Conservation (phyloP, 1,284 basidiomycete genomes). For the Polyporus tsugae region DNA sequence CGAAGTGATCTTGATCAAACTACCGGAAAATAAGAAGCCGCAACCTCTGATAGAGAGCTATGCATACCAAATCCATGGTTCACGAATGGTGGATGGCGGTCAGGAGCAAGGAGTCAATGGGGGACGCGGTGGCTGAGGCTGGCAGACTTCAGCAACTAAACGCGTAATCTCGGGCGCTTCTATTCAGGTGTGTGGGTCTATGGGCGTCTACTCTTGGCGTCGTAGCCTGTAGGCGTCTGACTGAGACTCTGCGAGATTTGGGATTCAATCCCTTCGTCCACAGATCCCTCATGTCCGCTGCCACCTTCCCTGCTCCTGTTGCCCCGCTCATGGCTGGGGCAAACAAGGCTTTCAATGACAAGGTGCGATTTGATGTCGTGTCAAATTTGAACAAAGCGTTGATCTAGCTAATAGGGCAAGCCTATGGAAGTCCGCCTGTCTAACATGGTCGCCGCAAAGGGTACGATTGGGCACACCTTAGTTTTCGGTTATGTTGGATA, state of each 20-base stretch:
- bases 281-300: conserved; percentile 37
- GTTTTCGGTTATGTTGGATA: conserved; percentile 24
- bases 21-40: conserved; percentile 48
- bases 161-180: conserved; percentile 34
- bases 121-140: conserved; percentile 20
- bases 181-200: conserved; percentile 26
- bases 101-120: conserved; percentile 16
- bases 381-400: conserved; percentile 20
- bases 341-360: conserved; percentile 86
- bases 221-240: conserved; percentile 22
- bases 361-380: conserved; percentile 51
- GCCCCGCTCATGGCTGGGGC: conserved; percentile 46
- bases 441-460: conserved; percentile 97
- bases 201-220: conserved; percentile 26
- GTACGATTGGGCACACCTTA: conserved; percentile 50
- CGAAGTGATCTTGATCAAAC: conserved; percentile 59
- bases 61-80: conserved; percentile 70
- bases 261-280: conserved; percentile 19
- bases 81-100: conserved; percentile 19
- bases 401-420: conserved; percentile 70
- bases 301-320: conserved; percentile 53
- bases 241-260: conserved; percentile 19
- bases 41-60: background rate
- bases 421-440: conserved; percentile 94
- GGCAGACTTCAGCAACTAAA: conserved; percentile 17